A percentile compares a stretch with the other conserved stretches of the same genome.
These are phyloP conservation scores for Gastrodia elata DNA, from an alignment of 106 monocot genomes.

Conservation along the genomic window DNA sequence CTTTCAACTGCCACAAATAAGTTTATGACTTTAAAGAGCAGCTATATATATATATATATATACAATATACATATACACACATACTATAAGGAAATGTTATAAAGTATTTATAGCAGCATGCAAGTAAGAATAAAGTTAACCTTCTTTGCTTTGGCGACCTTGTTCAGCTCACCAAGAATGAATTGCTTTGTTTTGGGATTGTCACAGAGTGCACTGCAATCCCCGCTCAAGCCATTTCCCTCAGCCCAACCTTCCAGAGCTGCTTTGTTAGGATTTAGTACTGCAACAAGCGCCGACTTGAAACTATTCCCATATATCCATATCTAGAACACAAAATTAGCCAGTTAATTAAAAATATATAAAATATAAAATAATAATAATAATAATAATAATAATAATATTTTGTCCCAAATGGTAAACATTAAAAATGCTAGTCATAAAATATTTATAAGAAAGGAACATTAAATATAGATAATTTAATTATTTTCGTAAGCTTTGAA, in stretches of 20 bases:
- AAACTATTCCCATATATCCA: conserved; percentile 98
- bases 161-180: conserved; percentile 63
- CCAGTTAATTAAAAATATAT: background rate
- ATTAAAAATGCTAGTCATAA: no score
- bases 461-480: no score
- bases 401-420: background rate
- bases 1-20: conserved; percentile 53
- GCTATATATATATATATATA: background rate
- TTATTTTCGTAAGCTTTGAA: no score
- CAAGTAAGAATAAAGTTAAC: no score
- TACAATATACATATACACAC: no score
- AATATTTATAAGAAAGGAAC: no score
- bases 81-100: no score
- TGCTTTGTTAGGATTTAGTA: conserved; percentile 63
- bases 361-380: no score
- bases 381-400: background rate
- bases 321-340: conserved; percentile 40
- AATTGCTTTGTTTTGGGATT: conserved; percentile 59
- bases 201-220: conserved; percentile 58
- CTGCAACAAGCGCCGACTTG: conserved; percentile 70
- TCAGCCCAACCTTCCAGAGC: conserved; percentile 75
- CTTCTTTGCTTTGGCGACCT: conserved; percentile 68
- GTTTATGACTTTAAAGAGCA: background rate
- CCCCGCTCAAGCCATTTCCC: conserved; percentile 47
- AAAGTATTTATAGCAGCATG: no score